Base-by-base conservation (phyloP, 495 filamentous ascomycete genomes). In the Aspergillus campestris region DNA sequence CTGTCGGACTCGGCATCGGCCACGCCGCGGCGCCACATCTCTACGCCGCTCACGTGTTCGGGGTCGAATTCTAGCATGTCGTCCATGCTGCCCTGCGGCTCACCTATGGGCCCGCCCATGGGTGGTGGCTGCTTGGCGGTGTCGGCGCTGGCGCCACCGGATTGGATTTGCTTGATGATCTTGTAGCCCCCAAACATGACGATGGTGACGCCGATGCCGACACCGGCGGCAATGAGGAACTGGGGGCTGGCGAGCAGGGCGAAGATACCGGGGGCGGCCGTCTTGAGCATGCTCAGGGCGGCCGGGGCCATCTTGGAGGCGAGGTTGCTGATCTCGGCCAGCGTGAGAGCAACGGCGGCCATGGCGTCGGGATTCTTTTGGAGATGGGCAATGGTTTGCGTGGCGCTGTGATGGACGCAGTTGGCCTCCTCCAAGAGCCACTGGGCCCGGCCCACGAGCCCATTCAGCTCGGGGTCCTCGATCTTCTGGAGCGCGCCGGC, bases 101-200 rank as follows among this genome's bases (percentile, higher is more conserved):
- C 37, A 4, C 18, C 18, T 4, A 24, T 24, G 18, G 38, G n/a
- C 27, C 44, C 41, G 38, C 46, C 47, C 24, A 39, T 42, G 34
- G 37, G 38, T 9, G 44, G 34, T 13, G 35, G 33, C 31, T 42
- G 35, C 36, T 31, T 39, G 7, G 34, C 39, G 37, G 38, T 12
- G 10, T 45, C 42, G 12, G 44, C 31, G 31, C 39, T 35, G 33
- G 42, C 44, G 48, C 48, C 68, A 60, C 53, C 65, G 44, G 53
- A 54, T 39, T 74, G 67, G 51, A 96, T 83, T 55, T 81, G 81
- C 71, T 95, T 94, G 67, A 98, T 81, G 57, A 98, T 95, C 70
- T 92, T 95, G 77, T 86, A 95, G 10, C 92, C 92, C 34, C 92
- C 92, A 42, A 98, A 82, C 67, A 92, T 89, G 52, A 98, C 83